Evolutionary conservation across 192 early-diverging fungal species (phyloP), one percentile per base, ranked within the genome.

Genomic region (Ambispora gerdemannii): DNA sequence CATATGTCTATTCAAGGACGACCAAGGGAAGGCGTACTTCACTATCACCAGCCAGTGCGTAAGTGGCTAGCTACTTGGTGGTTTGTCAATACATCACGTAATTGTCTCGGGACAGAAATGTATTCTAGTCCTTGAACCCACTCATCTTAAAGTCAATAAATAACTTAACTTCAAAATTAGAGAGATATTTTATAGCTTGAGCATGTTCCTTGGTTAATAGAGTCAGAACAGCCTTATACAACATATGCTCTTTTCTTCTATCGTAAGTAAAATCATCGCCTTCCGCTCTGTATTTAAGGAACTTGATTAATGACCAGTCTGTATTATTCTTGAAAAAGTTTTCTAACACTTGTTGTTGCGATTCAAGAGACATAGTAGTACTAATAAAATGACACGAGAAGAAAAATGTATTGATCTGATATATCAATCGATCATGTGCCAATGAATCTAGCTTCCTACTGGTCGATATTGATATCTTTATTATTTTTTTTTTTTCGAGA

Each of bases 61-160:
- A 72, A 19, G 28, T 50, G 33, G 62, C 62, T 22, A 25, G 62
- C 36, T 72, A 65, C 34, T 53, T 33, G 10, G 33, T 43, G 71
- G 1, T 31, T 65, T 72, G 71, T 72, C 63, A 72, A 72, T 65
- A 72, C 50, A 17, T 65, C 50, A 72, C 30, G 53, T 62, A 62
- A 20, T 59, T 61, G 60, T 71, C 60, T 24, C 65, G 50, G 31
- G 65, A 67, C 65, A 38, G 56, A 47, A 61, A 52, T 50, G 71
- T 63, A 63, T 64, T 72, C 60, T 64, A 72, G 60, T 27, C 61
- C 60, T 72, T 72, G 71, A 72, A 72, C 71, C 58, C 60, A 33
- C 13, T 47, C 63, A 59, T n/a, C 4, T 15, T 34, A 3, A 52
- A 33, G 15, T 63, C 32, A 63, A 63, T 36, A 52, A 17, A 33